A percentile compares a stretch with the other conserved stretches of the same genome.
Evolutionary conservation across 2,329 filamentous ascomycete genomes (phyloP).

Genomic region (Penicillium psychrosexuale): DNA sequence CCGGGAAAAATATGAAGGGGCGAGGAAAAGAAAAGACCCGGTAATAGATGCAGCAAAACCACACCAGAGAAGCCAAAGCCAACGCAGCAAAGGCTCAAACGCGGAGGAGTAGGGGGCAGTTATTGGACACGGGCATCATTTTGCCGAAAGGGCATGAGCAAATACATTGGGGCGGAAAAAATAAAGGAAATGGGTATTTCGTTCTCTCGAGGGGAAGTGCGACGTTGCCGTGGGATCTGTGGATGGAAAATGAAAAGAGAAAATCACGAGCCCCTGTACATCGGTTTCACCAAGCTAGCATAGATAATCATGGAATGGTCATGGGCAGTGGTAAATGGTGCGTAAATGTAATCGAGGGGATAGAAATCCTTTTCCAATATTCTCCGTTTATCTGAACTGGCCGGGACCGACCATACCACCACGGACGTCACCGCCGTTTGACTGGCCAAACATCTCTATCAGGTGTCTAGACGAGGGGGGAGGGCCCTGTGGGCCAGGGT

Average conservation of each 20-base stretch:
- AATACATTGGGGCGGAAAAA: slow-evolving; percentile 12
- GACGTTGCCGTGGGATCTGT: slow-evolving; percentile 14
- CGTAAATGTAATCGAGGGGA: not conserved
- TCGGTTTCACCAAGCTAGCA: slow-evolving; percentile 12
- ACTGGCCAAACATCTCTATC: slow-evolving; percentile 45
- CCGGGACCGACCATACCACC: slow-evolving; percentile 39
- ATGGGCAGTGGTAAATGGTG: slow-evolving; percentile 6
- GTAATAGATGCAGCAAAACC: slow-evolving; percentile 7
- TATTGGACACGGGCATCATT: slow-evolving; percentile 11
- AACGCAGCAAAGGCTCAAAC: slow-evolving; percentile 12
- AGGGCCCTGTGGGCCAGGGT: slow-evolving; percentile 36
- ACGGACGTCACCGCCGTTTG: slow-evolving; percentile 34
- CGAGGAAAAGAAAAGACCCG: not conserved
- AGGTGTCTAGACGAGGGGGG: slow-evolving; percentile 41
- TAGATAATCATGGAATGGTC: slow-evolving; percentile 14
- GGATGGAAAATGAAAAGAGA: slow-evolving; percentile 6
- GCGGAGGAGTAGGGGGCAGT: slow-evolving; percentile 8
- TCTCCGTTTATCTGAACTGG: slow-evolving; percentile 32
- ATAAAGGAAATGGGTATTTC: slow-evolving; percentile 11
- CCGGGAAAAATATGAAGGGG: not conserved
- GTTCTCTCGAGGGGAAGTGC: slow-evolving; percentile 17
- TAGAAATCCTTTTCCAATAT: not conserved
- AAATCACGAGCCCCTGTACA: slow-evolving; percentile 8
- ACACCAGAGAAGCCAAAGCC: slow-evolving; percentile 11
- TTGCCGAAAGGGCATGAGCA: slow-evolving; percentile 16